Conservation (phyloP, 768 basidiomycete species). For the Heimioporus sp. region DNA sequence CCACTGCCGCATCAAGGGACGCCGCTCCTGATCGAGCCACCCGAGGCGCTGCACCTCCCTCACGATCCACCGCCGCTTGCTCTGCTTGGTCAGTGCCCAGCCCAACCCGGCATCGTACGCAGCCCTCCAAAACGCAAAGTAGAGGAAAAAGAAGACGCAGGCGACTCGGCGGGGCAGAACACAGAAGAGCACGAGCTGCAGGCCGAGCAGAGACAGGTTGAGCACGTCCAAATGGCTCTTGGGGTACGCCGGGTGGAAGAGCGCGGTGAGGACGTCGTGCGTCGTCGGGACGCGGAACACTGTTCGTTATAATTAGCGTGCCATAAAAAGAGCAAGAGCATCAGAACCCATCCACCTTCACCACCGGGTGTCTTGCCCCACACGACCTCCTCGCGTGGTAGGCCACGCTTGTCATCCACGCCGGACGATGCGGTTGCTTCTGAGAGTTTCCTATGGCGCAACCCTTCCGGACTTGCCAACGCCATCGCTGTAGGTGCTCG, state of each 20-base stretch:
- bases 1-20: conserved; percentile 72
- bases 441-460: conserved; percentile 23
- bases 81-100: conserved; percentile 92
- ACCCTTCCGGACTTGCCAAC: conserved; percentile 14
- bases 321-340: not conserved
- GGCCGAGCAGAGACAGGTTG: conserved; percentile 74
- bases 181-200: conserved; percentile 76
- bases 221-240: conserved; percentile 89
- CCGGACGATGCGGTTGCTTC: too few species aligned
- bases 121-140: conserved; percentile 91
- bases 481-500: conserved; percentile 13
- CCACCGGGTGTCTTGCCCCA: conserved; percentile 87
- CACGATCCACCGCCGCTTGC: conserved; percentile 94
- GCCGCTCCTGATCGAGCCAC: conserved; percentile 80
- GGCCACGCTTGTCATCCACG: conserved; percentile 6
- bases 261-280: conserved; percentile 81
- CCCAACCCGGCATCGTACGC: conserved; percentile 94
- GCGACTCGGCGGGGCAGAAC: conserved; percentile 54
- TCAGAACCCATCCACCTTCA: conserved; percentile 52
- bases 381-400: conserved; percentile 54
- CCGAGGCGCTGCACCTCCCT: conserved; percentile 71
- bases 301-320: conserved; percentile 28
- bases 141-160: conserved; percentile 75
- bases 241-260: conserved; percentile 79
- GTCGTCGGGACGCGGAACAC: conserved; percentile 94